phyloP scores from a whole-genome alignment of 2,329 filamentous ascomycete species.

The Epichloe bromicola region DNA sequence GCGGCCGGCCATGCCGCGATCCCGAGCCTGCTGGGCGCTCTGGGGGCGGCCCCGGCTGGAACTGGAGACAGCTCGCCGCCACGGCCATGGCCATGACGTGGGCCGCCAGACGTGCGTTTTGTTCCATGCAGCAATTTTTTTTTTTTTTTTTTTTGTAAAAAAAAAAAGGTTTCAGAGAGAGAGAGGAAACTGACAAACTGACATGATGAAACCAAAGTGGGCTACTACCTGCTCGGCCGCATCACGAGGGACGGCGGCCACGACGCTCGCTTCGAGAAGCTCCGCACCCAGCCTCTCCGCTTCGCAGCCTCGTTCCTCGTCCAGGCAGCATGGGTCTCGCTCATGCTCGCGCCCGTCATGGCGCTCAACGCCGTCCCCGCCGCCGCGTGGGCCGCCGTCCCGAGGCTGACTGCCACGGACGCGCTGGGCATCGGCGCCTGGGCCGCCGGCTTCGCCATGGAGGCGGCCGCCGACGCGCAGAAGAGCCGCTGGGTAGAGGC shows the following conservation, averaged over 20 bases:
- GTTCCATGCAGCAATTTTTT: not conserved
- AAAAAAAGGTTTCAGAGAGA: too few relatives aligned
- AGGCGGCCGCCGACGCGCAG: conserved; percentile 49
- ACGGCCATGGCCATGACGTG: conserved; percentile 36
- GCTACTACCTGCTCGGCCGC: conserved; percentile 49
- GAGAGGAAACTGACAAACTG: conserved; percentile 20
- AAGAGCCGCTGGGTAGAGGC: conserved; percentile 48
- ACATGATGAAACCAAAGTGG: conserved; percentile 31
- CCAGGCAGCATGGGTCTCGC: conserved; percentile 54
- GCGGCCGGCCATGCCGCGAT: conserved; percentile 29
- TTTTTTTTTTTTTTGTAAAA: too few relatives aligned
- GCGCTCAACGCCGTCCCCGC: conserved; percentile 49
- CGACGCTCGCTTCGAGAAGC: conserved; percentile 37
- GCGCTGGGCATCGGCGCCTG: conserved; percentile 45
- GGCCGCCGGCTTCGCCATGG: conserved; percentile 44
- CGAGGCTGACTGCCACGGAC: conserved; percentile 36
- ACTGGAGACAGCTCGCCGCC: conserved; percentile 43
- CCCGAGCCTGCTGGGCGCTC: conserved; percentile 10
- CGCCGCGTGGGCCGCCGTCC: conserved; percentile 33
- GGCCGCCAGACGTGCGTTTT: conserved; percentile 42
- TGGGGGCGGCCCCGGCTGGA: conserved; percentile 19
- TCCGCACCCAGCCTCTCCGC: conserved; percentile 22
- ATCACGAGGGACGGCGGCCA: conserved; percentile 46
- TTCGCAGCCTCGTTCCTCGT: conserved; percentile 30
- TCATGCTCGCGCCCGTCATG: conserved; percentile 53